These are phyloP conservation scores for Mycena olivaceomarginata DNA, from an alignment of 768 basidiomycete species.

Conservation along the genomic window DNA sequence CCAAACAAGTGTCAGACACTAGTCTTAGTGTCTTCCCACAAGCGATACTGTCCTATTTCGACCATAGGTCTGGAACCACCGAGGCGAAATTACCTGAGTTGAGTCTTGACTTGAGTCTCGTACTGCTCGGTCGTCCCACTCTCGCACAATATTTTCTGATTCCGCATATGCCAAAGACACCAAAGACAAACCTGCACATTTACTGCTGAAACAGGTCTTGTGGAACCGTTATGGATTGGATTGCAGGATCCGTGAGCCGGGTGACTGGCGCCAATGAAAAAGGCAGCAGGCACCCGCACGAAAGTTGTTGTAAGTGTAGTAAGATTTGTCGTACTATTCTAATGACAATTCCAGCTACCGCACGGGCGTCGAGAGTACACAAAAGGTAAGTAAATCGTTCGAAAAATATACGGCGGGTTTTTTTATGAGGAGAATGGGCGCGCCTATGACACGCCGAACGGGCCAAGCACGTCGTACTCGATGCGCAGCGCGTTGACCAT, in stretches of 20 bases:
- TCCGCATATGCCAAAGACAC: too few relatives aligned
- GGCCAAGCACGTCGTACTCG: constrained; percentile 15
- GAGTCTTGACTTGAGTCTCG: too few relatives aligned
- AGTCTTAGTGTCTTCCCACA: too few relatives aligned
- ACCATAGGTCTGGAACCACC: not conserved
- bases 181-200: not conserved
- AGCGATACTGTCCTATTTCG: not conserved
- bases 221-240: constrained; percentile 5
- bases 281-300: constrained; percentile 1
- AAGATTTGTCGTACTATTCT: constrained; percentile 22
- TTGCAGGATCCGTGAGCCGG: constrained; percentile 2
- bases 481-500: constrained; percentile 1
- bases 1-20: too few relatives aligned
- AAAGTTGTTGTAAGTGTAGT: constrained; percentile 24
- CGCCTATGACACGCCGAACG: constrained; percentile 16
- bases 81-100: too few relatives aligned
- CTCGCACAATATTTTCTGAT: too few relatives aligned
- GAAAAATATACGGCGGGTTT: not conserved
- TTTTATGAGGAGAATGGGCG: not conserved
- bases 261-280: constrained; percentile 8
- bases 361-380: not conserved
- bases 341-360: constrained; percentile 22
- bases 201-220: constrained; percentile 3
- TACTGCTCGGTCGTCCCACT: too few relatives aligned
- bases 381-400: constrained; percentile 22